Evolutionary conservation across 371 early-diverging fungal genomes (phyloP), one percentile per base, ranked within the genome.

Genomic region (Entomophthora muscae): DNA sequence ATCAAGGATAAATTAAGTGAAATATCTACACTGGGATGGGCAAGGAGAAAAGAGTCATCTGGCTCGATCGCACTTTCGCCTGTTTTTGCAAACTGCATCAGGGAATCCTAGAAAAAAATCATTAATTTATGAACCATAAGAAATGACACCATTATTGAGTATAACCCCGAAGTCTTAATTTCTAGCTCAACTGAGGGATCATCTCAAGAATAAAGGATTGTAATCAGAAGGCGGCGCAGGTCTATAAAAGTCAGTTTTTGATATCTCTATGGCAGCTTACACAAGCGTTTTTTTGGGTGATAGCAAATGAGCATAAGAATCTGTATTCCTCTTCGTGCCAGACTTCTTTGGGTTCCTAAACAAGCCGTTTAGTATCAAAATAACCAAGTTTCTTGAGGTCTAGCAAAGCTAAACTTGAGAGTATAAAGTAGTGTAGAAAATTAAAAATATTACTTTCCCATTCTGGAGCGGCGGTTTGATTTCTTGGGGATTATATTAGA

Each of bases 1-100:
- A 93, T 89, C 67, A 89, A 84, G 63, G 81, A 83, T 32, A 93
- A 72, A 0, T 88, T 90, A 30, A 93, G 74, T 21, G 81, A 75
- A 23, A 78, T 69, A 33, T 86, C 82, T 30, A 91, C 78, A 28
- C 80, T 77, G 0, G 89, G 91, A 66, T 90, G 88, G 13, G 76
- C 72, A 52, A 79, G 73, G 12, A 82, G 76, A 66, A 93, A 93
- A 61, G 83, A 83, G 69, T 85, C 90, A 66, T 93, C 89, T 31
- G 88, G 65, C 63, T 84, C 84, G 13, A 77, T 72, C 29, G 79
- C 81, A 29, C 77, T 58, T 63, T 82, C 83, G 22, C 42, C 42
- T 3, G 61, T n/a, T 51, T 31, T 31, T 17, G 33, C 28, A 33
- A 32, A 33, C 13, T 33, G 61, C n/a, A 42, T 17, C 13, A 31